These are phyloP conservation scores for Thermothielavioides terrestris DNA, from an alignment of 495 filamentous ascomycete species.

Conservation along the genomic window DNA sequence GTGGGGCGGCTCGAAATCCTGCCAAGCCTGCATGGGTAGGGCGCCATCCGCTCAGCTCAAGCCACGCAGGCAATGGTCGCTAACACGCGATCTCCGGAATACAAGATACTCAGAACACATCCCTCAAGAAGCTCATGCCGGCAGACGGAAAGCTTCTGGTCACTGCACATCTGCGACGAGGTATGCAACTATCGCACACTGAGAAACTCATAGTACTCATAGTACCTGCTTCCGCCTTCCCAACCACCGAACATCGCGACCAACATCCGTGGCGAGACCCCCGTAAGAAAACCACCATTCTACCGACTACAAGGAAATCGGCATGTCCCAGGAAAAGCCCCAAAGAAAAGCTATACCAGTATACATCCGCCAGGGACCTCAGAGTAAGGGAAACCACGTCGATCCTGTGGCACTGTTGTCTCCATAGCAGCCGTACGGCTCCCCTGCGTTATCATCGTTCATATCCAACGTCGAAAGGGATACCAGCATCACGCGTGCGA, in stretches of 20 bases:
- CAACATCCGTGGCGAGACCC: background rate
- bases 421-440: constrained; percentile 16
- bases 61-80: too few species aligned
- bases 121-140: too few species aligned
- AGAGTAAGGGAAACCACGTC: constrained; percentile 6
- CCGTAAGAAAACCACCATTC: constrained; percentile 8
- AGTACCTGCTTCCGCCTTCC: background rate
- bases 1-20: too few species aligned
- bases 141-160: too few species aligned
- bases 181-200: too few species aligned
- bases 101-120: too few species aligned
- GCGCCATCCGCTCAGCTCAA: too few species aligned
- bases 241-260: background rate
- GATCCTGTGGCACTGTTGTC: constrained; percentile 12
- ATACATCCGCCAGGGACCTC: constrained; percentile 7
- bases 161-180: too few species aligned
- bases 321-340: constrained; percentile 2
- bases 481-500: constrained; percentile 7
- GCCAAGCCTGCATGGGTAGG: too few species aligned
- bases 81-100: too few species aligned
- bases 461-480: constrained; percentile 22
- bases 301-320: constrained; percentile 15
- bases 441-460: constrained; percentile 18
- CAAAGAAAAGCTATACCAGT: constrained; percentile 14
- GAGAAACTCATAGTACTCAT: too few species aligned